Base-by-base conservation (phyloP, 2,329 filamentous ascomycete genomes). In the Chaetomiaceae sp. region DNA sequence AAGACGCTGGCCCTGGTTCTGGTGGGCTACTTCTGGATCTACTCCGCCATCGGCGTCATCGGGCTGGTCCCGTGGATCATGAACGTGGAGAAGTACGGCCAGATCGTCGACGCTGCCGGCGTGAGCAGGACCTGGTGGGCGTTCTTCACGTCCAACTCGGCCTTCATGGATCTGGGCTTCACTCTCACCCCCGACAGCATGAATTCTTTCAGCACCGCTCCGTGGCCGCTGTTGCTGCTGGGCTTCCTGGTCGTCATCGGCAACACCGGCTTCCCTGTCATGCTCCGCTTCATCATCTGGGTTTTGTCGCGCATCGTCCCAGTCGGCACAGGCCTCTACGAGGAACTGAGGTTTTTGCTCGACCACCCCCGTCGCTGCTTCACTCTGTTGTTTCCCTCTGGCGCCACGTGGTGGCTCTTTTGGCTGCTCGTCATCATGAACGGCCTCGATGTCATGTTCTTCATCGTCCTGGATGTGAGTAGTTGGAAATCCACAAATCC, bases 291-390 rank as follows among this genome's bases (percentile, higher is more conserved):
- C 62, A 81, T 93, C 55, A 97, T 99, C 54, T 99, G 93, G 92
- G 61, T 85, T 0, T 64, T 79, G 30, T 89, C 88, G 12, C 81
- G 85, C 49, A 58, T 87, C 42, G 78, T 84, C 0, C 83, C 87
- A 3, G 70, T 70, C 21, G 78, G 69, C 6, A 87, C 83, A 21
- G 84, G 85, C 1, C 66, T 95, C 1, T 96, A 88, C 82, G 92
- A 99, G 66, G 92, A 96, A 66, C 73, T 97, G 10, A 81, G 82
- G 33, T 99, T 99, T 62, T 73, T 99, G 17, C 79, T 99, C 1
- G 92, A 97, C 62, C 93, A 99, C 60, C 93, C 93, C 0, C 86
- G 93, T 64, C 87, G 93, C 48, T 99, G 93, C 70, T 99, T 99
- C 64, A 99, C 93, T 0, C 74, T 99, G 13, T 74, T 99, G 0